Percentiles rank a stretch among this genome's conserved stretches.
These are phyloP conservation scores for Apostasia shenzhenica DNA, from an alignment of 106 monocot genomes.

Conservation along the genomic window DNA sequence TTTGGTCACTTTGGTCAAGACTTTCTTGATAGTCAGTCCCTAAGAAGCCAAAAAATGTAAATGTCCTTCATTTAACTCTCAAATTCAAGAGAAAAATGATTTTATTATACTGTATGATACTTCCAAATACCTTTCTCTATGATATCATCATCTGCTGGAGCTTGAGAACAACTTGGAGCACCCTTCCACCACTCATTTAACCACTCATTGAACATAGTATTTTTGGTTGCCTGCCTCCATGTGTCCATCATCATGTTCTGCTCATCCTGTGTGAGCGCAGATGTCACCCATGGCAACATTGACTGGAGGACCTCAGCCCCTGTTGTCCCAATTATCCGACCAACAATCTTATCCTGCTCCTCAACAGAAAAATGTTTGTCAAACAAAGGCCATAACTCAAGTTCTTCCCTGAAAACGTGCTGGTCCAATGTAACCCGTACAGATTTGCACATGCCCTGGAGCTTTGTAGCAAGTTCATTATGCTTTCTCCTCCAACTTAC, in stretches of 20 bases:
- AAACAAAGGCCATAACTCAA: conserved; percentile 98
- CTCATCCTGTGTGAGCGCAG: conserved; percentile 86
- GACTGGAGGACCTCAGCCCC: conserved; percentile 98
- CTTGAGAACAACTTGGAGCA: conserved; percentile 36
- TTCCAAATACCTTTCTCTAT: background rate
- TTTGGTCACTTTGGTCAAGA: conserved; percentile 64
- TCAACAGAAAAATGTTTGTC: conserved; percentile 92
- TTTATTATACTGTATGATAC: background rate
- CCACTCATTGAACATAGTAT: conserved; percentile 99
- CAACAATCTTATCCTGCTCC: conserved; percentile 97
- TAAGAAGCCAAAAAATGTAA: conserved; percentile 11
- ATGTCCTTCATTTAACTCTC: background rate
- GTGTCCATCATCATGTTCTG: conserved; percentile 99
- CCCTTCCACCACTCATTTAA: conserved; percentile 97
- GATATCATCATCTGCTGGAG: conserved; percentile 9
- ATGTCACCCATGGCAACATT: conserved; percentile 99
- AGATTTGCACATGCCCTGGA: conserved; percentile 98
- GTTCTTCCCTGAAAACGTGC: conserved; percentile 90
- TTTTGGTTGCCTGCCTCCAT: conserved; percentile 89
- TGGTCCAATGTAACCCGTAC: conserved; percentile 91
- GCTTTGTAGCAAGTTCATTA: conserved; percentile 87
- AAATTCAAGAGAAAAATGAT: background rate
- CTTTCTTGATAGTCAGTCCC: conserved; percentile 63
- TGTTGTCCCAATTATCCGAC: conserved; percentile 93
- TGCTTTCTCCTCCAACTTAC: conserved; percentile 42